Percentiles rank a stretch among this genome's conserved stretches.
These are phyloP conservation scores for Pythium dissotocum DNA, from an alignment of 352 stramenopile species.

Conservation along the genomic window DNA sequence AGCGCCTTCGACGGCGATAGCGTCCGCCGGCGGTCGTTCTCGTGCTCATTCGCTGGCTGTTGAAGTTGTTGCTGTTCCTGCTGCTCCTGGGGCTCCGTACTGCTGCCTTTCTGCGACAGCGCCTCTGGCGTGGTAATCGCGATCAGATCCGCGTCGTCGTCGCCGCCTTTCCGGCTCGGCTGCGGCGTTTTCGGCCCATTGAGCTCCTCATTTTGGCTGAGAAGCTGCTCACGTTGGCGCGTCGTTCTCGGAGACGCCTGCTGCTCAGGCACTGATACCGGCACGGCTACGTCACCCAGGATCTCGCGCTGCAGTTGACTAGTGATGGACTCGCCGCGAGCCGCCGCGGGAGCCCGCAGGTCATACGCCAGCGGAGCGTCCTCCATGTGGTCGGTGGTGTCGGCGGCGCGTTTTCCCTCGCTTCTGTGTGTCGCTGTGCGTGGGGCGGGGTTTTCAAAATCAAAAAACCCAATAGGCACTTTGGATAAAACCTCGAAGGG, in stretches of 20 bases:
- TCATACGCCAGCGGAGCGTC: conserved; percentile 29
- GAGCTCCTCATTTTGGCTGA: background rate
- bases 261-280: background rate
- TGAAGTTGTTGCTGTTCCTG: background rate
- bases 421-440: background rate
- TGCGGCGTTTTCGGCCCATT: background rate
- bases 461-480: conserved; percentile 9
- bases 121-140: conserved; percentile 37
- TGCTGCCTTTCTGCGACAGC: conserved; percentile 19
- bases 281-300: conserved; percentile 30
- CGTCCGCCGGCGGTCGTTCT: conserved; percentile 28
- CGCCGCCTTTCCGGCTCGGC: background rate
- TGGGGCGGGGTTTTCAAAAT: conserved; percentile 16
- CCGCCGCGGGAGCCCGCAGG: conserved; percentile 33
- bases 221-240: background rate
- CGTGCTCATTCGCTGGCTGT: conserved; percentile 1
- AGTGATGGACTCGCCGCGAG: conserved; percentile 49
- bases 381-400: conserved; percentile 5
- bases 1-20: conserved; percentile 51
- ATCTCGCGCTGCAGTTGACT: conserved; percentile 69
- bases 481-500: conserved; percentile 28
- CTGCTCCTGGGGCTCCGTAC: conserved; percentile 3
- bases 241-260: background rate
- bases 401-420: conserved; percentile 8
- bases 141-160: conserved; percentile 20